Evolutionary conservation across 2,329 filamentous ascomycete genomes (phyloP).

Genomic region (Fusarium continuum): DNA sequence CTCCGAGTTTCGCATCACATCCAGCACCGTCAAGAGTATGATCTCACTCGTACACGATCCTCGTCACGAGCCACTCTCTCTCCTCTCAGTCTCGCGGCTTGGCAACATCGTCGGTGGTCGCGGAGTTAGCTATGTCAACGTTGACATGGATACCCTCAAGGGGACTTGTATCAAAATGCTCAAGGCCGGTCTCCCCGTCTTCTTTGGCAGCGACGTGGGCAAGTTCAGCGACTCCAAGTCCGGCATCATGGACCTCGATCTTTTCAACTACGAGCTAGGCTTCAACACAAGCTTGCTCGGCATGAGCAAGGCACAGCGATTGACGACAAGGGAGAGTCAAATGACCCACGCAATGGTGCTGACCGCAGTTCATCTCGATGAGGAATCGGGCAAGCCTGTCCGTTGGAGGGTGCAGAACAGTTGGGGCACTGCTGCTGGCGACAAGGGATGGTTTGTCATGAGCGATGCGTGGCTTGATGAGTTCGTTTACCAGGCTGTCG

Average conservation of each 20-base stretch:
- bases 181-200: slow-evolving; percentile 79
- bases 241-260: slow-evolving; percentile 82
- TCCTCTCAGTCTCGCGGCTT: slow-evolving; percentile 79
- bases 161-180: slow-evolving; percentile 79
- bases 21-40: slow-evolving; percentile 71
- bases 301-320: slow-evolving; percentile 78
- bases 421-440: slow-evolving; percentile 76
- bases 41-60: slow-evolving; percentile 89
- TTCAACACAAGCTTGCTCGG: slow-evolving; percentile 79
- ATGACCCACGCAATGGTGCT: slow-evolving; percentile 97
- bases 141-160: slow-evolving; percentile 78
- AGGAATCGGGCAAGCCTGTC: slow-evolving; percentile 67
- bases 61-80: slow-evolving; percentile 75
- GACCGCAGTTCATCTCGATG: slow-evolving; percentile 82
- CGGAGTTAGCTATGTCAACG: slow-evolving; percentile 83
- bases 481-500: slow-evolving; percentile 87
- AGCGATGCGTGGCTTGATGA: slow-evolving; percentile 81
- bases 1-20: slow-evolving; percentile 65
- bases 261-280: slow-evolving; percentile 84
- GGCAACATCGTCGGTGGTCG: slow-evolving; percentile 84
- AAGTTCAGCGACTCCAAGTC: slow-evolving; percentile 75
- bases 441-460: slow-evolving; percentile 91
- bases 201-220: slow-evolving; percentile 90
- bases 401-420: slow-evolving; percentile 90
- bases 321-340: slow-evolving; percentile 76